These are phyloP conservation scores for Agarophyton chilense DNA, from an alignment of 23 red algal species.

Conservation along the genomic window DNA sequence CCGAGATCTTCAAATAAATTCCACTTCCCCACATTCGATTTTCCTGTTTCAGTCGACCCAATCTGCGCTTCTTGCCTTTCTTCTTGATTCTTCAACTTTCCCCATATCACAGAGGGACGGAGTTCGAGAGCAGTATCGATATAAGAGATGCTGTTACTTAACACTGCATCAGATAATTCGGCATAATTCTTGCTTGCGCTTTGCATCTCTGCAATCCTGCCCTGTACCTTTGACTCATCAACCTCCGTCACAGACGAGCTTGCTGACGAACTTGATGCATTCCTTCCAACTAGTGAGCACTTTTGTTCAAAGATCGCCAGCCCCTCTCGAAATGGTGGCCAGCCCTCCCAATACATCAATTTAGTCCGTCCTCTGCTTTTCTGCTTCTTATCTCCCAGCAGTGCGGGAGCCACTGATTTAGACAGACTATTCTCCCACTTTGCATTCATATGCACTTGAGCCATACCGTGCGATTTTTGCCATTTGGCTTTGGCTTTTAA, in stretches of 20 bases:
- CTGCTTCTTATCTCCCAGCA: neutral
- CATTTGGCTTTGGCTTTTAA: slow-evolving; percentile 37
- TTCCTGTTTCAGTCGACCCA: too few relatives aligned
- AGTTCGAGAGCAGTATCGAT: neutral
- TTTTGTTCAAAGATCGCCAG: slow-evolving; percentile 45
- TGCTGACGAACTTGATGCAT: neutral
- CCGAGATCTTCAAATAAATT: too few relatives aligned
- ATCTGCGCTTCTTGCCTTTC: neutral
- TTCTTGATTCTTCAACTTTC: neutral
- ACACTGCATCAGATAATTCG: neutral
- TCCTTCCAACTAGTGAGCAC: neutral
- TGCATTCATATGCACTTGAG: slow-evolving; percentile 7
- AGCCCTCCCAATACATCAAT: slow-evolving; percentile 24
- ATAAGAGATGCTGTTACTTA: neutral
- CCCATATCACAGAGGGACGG: neutral
- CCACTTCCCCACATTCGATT: too few relatives aligned
- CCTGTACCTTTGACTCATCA: neutral
- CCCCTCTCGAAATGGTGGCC: slow-evolving; percentile 55
- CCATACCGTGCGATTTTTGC: slow-evolving; percentile 57
- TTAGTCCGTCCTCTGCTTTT: neutral
- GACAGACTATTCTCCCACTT: neutral
- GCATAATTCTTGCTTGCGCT: neutral
- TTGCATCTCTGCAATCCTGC: neutral
- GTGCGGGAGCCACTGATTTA: neutral
- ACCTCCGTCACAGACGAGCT: too few relatives aligned